phyloP scores from a whole-genome alignment of 2,329 filamentous ascomycete genomes.

The Exophiala sideris region DNA sequence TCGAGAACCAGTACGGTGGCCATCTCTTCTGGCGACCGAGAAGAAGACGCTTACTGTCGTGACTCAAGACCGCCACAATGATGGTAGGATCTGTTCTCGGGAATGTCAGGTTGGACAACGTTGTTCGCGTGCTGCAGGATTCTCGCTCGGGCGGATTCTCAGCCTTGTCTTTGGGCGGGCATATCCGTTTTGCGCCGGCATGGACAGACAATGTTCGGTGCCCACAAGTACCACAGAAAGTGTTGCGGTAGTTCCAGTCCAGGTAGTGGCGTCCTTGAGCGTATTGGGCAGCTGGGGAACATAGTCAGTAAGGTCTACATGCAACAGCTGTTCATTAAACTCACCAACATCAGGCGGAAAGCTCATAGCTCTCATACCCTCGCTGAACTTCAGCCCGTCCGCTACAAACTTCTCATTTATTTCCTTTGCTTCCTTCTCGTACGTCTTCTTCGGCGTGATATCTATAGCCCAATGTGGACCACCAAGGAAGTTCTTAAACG shows the following conservation, averaged over 20 bases:
- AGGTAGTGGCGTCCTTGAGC: constrained; percentile 82
- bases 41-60: constrained; percentile 72
- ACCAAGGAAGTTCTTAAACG: constrained; percentile 64
- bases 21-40: constrained; percentile 82
- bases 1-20: constrained; percentile 82
- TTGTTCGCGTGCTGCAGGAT: constrained; percentile 76
- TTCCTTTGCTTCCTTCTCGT: constrained; percentile 60
- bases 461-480: constrained; percentile 87
- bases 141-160: constrained; percentile 53
- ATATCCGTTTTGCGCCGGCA: constrained; percentile 44
- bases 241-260: constrained; percentile 93
- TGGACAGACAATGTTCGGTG: constrained; percentile 63
- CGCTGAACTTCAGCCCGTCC: constrained; percentile 62
- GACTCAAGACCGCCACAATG: constrained; percentile 87
- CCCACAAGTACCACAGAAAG: constrained; percentile 87
- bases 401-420: constrained; percentile 60
- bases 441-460: constrained; percentile 67
- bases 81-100: constrained; percentile 91
- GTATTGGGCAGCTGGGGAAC: constrained; percentile 73
- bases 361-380: constrained; percentile 61
- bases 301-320: not conserved
- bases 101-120: constrained; percentile 86
- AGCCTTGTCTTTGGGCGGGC: constrained; percentile 43
- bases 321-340: constrained; percentile 16
- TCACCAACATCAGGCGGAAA: constrained; percentile 61